Conservation (phyloP, 2,329 filamentous ascomycete genomes). For the Neofusicoccum parvum region DNA sequence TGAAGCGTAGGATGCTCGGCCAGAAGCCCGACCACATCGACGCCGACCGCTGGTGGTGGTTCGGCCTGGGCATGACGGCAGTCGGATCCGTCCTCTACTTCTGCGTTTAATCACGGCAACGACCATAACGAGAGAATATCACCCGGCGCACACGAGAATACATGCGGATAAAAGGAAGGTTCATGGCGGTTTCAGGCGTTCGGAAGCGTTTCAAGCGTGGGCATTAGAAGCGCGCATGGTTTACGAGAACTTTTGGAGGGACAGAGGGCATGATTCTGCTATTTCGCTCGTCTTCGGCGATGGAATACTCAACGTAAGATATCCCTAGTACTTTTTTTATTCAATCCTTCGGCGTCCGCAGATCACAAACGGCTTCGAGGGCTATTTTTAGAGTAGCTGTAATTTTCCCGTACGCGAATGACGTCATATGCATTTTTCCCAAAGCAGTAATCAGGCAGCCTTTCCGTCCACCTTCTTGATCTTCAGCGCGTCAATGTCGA, state of each 20-base stretch:
- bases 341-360: neutral
- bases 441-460: slow-evolving; percentile 20
- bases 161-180: neutral
- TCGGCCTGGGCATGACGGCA: slow-evolving; percentile 51
- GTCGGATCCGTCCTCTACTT: slow-evolving; percentile 53
- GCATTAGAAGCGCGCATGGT: slow-evolving; percentile 5
- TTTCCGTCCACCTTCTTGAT: slow-evolving; percentile 31
- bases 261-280: neutral
- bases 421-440: neutral
- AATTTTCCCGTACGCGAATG: neutral
- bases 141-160: neutral
- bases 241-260: neutral
- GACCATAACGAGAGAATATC: slow-evolving; percentile 9
- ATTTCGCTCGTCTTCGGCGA: neutral
- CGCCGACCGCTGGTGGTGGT: slow-evolving; percentile 54
- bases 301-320: neutral
- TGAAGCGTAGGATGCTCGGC: slow-evolving; percentile 43
- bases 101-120: slow-evolving; percentile 35
- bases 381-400: neutral
- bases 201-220: neutral
- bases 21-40: slow-evolving; percentile 39
- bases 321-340: neutral
- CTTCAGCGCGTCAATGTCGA: slow-evolving; percentile 32
- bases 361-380: neutral
- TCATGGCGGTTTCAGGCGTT: neutral